These are phyloP conservation scores for Agrocybe praecox DNA, from an alignment of 768 basidiomycete species.

Conservation along the genomic window DNA sequence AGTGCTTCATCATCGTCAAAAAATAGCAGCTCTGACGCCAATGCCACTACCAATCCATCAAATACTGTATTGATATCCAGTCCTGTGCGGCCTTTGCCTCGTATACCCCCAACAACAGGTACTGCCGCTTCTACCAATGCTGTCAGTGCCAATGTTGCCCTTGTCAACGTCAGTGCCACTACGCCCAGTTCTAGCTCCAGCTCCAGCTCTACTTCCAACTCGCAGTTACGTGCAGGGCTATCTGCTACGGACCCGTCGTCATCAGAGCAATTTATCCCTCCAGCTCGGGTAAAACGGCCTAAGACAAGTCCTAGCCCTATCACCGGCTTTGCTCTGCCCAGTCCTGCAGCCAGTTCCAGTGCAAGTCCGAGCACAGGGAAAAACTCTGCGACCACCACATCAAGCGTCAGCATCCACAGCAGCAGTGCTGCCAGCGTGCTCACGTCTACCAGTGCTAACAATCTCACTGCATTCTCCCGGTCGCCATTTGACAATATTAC, in stretches of 20 bases:
- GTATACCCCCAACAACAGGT: conserved; percentile 19
- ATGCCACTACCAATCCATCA: conserved; percentile 4
- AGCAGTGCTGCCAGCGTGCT: background rate
- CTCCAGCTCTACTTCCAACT: background rate
- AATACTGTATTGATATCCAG: conserved; percentile 6
- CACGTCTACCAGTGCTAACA: background rate
- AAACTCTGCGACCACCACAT: background rate
- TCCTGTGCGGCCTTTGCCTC: conserved; percentile 23
- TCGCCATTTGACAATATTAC: conserved; percentile 17
- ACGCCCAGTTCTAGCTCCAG: background rate
- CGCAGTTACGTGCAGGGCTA: background rate
- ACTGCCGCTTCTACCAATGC: conserved; percentile 2
- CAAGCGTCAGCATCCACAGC: background rate
- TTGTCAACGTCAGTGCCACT: background rate
- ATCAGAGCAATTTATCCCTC: conserved; percentile 1
- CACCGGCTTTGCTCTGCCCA: conserved; percentile 9
- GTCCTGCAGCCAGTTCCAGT: background rate
- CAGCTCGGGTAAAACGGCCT: conserved; percentile 20
- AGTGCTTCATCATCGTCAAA: background rate
- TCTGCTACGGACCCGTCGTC: background rate
- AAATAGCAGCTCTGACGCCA: background rate
- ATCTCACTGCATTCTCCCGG: background rate
- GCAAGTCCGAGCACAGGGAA: background rate
- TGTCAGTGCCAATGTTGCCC: background rate
- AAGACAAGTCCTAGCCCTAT: conserved; percentile 25